Percentiles rank a stretch among this genome's conserved stretches.
Conservation (phyloP, 2,329 filamentous ascomycete genomes). For the Hypoxylon sp. region DNA sequence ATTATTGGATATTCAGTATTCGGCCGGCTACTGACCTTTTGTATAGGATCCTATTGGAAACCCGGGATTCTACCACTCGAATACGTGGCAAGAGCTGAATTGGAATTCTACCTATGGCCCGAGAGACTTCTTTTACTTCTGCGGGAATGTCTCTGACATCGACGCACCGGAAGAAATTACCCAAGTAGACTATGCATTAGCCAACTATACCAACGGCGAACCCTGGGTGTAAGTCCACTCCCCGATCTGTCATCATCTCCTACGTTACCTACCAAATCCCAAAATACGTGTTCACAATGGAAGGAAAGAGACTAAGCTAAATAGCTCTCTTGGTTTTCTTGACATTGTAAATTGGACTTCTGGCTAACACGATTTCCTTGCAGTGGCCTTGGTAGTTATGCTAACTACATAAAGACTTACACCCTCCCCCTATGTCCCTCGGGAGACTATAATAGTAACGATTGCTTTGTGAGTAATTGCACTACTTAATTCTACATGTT, state of each 20-base stretch:
- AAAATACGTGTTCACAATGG: background rate
- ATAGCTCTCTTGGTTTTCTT: background rate
- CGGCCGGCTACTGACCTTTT: conserved; percentile 59
- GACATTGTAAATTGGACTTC: background rate
- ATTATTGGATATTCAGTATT: background rate
- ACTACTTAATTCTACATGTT: background rate
- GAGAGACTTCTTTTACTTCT: conserved; percentile 67
- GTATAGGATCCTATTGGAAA: conserved; percentile 56
- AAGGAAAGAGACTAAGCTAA: background rate
- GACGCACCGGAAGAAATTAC: conserved; percentile 61
- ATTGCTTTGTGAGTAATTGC: conserved; percentile 60
- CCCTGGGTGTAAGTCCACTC: conserved; percentile 58
- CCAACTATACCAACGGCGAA: conserved; percentile 64
- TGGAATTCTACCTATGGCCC: conserved; percentile 60
- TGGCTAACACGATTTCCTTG: conserved; percentile 13
- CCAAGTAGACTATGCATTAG: conserved; percentile 61
- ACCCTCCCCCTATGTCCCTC: conserved; percentile 60
- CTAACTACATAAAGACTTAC: conserved; percentile 64
- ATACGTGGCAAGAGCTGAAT: conserved; percentile 69
- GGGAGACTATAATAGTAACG: conserved; percentile 59
- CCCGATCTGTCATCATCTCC: background rate
- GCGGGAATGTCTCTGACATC: conserved; percentile 65
- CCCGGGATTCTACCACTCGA: conserved; percentile 62
- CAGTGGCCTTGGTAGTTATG: conserved; percentile 64
- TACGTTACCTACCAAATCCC: background rate